These are phyloP conservation scores for Yamadazyma triangularis DNA, from an alignment of 1,139 yeast species.

Conservation along the genomic window DNA sequence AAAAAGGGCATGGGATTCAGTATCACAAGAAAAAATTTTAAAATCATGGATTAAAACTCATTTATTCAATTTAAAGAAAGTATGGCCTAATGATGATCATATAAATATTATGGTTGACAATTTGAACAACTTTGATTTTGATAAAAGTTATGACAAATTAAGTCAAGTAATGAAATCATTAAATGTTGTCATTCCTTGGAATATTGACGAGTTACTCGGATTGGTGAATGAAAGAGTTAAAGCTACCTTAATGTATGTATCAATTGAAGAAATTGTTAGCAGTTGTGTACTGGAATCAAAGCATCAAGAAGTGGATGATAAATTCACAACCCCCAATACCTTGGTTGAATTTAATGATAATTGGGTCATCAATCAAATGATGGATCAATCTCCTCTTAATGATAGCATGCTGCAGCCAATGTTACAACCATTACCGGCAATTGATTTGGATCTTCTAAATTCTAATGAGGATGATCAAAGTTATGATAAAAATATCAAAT, in stretches of 20 bases:
- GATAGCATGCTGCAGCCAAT: slow-evolving; percentile 1
- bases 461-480: too few species aligned
- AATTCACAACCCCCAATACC: slow-evolving; percentile 6
- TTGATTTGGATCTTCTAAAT: not conserved
- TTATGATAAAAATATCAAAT: not conserved
- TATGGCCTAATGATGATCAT: slow-evolving; percentile 20
- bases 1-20: slow-evolving; percentile 50
- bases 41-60: slow-evolving; percentile 49
- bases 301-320: slow-evolving; percentile 3
- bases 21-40: slow-evolving; percentile 42
- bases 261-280: slow-evolving; percentile 61
- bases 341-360: slow-evolving; percentile 6
- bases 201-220: slow-evolving; percentile 50
- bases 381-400: slow-evolving; percentile 4
- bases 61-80: slow-evolving; percentile 16
- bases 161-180: slow-evolving; percentile 38
- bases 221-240: slow-evolving; percentile 56
- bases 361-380: slow-evolving; percentile 14
- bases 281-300: slow-evolving; percentile 50
- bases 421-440: not conserved
- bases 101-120: slow-evolving; percentile 2
- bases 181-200: slow-evolving; percentile 56
- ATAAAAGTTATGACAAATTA: slow-evolving; percentile 32
- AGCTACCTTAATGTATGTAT: slow-evolving; percentile 49
- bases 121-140: slow-evolving; percentile 14